Base-by-base conservation (phyloP, 306 rosid species). In the Lathyrus aphaca region DNA sequence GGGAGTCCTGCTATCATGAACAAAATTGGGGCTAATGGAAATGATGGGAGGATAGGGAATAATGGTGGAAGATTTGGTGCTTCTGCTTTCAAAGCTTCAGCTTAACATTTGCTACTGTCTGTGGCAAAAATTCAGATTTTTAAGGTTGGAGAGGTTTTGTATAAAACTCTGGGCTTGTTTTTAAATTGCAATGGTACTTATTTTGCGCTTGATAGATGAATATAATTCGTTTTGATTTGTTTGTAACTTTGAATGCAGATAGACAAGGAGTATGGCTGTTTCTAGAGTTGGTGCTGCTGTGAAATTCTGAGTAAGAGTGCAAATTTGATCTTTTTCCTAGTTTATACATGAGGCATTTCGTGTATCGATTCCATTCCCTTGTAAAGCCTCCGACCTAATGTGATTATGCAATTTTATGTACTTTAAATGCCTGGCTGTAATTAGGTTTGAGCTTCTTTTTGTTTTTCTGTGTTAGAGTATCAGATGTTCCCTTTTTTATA, bases 71-170 rank as follows among this genome's bases (percentile, higher is more conserved):
- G 37, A 12, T 82, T 80, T 16, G 76, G 39, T 60, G 14, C 50
- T 32, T 32, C 38, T 55, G 1, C 17, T 21, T 54, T 69, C 25
- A 40, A 73, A 27, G 69, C 74, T 13, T 72, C 76, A 10, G 71
- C 65, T 51, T 39, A 37, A 45, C 7, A 42, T 60, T 48, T 8
- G 16, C 54, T 77, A 29, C 39, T 68, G 67, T 40, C 3, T 29
- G 32, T 53, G 74, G 32, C 39, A 60, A 37, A 46, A 37, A 50
- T 72, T 69, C 37, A 60, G 66, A 53, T 4, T 60, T 46, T 39
- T 69, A 40, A 68, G 86, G 80, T 80, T 42, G 54, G 77, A 50
- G 71, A 60, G n/a, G 15, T 11, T 68, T 13, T 40, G 17, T 14
- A 0, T 30, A 7, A 3, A 40, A 6, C 13, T 65, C 56, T 10